Base-by-base conservation (phyloP, 2,329 filamentous ascomycete species). In the Teratosphaeria pseudoeucalypti region DNA sequence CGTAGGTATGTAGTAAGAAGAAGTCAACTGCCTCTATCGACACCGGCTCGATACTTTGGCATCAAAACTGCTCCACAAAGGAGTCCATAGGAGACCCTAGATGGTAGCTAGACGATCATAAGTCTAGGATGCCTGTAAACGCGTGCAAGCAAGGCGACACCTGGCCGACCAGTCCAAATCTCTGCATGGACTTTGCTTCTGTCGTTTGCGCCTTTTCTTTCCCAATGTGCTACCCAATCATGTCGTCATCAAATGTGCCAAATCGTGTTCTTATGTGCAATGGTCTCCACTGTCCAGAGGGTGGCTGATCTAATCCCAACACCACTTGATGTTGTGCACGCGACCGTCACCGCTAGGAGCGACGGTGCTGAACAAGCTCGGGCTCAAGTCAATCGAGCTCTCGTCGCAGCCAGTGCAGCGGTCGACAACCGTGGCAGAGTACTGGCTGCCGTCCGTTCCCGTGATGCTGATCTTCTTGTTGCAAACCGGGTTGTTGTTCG, bases 401-500 rank as follows among this genome's bases (percentile, higher is more conserved):
- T 55, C 59, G 0, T 57, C 68, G 73, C 89, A 94, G 66, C 86
- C 85, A 75, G 82, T 82, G 79, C 89, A 94, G 77, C 89, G 90
- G 78, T 94, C 89, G 57, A 81, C 81, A 62, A 92, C 82, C 3
- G 67, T 80, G 62, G 84, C 88, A 2, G 73, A 77, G 66, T 77
- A 71, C 2, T 79, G 79, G 72, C 82, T 81, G 72, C 87, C 87
- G 56, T 80, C 78, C 70, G 77, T 78, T 49, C 67, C 64, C 49
- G 68, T 76, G 76, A 91, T 83, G 64, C 80, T 85, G 69, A 92
- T 81, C 55, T 76, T 83, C 76, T 84, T 81, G 71, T 84, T 85
- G 74, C 90, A 94, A 72, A 84, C 81, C 55, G 83, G 81, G 79
- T 91, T 89, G 66, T 73, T 77, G 77, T 89, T 90, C 68, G 85